Conservation (phyloP, 2,329 filamentous ascomycete genomes). For the Penicillium rolfsii region DNA sequence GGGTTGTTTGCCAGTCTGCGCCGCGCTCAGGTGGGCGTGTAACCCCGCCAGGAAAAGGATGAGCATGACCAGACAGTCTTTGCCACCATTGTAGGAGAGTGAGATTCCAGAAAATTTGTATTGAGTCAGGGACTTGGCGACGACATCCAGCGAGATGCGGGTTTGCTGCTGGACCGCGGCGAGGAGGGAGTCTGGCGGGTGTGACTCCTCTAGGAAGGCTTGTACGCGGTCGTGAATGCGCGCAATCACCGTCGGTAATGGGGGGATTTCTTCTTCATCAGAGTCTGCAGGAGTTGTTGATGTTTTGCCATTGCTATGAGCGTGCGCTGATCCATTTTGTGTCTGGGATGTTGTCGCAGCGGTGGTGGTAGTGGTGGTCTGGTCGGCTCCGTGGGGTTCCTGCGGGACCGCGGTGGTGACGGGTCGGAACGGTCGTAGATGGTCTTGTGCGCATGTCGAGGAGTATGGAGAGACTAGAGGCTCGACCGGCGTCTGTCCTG, state of each 20-base stretch:
- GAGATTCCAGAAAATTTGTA: slow-evolving; percentile 82
- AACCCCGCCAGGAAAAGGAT: slow-evolving; percentile 77
- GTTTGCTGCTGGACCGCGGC: slow-evolving; percentile 74
- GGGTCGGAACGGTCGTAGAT: slow-evolving; percentile 22
- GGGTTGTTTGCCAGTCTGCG: slow-evolving; percentile 3
- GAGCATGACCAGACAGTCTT: slow-evolving; percentile 92
- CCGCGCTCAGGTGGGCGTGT: slow-evolving; percentile 47
- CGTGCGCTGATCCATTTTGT: slow-evolving; percentile 15
- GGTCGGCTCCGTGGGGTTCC: slow-evolving; percentile 16
- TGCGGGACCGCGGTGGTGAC: neutral
- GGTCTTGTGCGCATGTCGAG: slow-evolving; percentile 16
- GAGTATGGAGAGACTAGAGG: slow-evolving; percentile 5
- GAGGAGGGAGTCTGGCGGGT: slow-evolving; percentile 59
- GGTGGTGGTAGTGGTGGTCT: neutral
- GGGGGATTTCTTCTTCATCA: slow-evolving; percentile 16
- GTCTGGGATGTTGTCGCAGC: neutral
- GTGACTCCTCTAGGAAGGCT: slow-evolving; percentile 65
- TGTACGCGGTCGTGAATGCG: slow-evolving; percentile 63
- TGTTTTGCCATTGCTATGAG: slow-evolving; percentile 13
- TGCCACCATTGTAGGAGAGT: slow-evolving; percentile 95
- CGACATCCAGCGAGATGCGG: slow-evolving; percentile 69
- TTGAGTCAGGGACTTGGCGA: slow-evolving; percentile 72
- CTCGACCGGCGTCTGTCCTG: slow-evolving; percentile 7
- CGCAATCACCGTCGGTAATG: slow-evolving; percentile 65
- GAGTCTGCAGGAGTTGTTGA: neutral